These are phyloP conservation scores for Galerina marginata DNA, from an alignment of 768 basidiomycete genomes.

Conservation along the genomic window DNA sequence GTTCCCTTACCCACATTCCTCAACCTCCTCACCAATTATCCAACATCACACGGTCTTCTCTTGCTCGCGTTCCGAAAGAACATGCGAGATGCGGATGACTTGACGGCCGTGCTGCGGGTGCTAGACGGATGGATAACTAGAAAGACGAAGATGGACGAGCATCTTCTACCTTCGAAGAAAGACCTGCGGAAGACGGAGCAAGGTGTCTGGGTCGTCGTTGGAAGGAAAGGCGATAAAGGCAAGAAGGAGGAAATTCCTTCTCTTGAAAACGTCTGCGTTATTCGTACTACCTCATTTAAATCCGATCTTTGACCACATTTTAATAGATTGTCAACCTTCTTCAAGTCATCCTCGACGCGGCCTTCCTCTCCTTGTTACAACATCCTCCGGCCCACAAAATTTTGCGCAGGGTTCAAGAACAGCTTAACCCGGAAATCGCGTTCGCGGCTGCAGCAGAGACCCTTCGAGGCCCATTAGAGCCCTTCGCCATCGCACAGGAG, in stretches of 20 bases:
- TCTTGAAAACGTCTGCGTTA: conserved; percentile 43
- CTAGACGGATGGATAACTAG: conserved; percentile 55
- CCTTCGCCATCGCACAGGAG: conserved; percentile 61
- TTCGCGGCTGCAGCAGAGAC: conserved; percentile 55
- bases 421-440: conserved; percentile 60
- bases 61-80: conserved; percentile 57
- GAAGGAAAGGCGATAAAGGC: conserved; percentile 30
- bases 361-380: conserved; percentile 70
- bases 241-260: conserved; percentile 42
- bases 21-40: conserved; percentile 40
- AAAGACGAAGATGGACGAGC: conserved; percentile 39
- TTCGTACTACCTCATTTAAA: background rate
- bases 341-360: conserved; percentile 72
- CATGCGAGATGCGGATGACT: conserved; percentile 53
- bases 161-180: conserved; percentile 45
- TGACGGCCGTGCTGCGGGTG: conserved; percentile 49
- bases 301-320: background rate
- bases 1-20: conserved; percentile 44
- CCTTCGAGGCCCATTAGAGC: conserved; percentile 66
- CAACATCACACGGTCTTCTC: conserved; percentile 43
- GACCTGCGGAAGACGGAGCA: conserved; percentile 44
- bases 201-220: conserved; percentile 42
- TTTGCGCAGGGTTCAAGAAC: conserved; percentile 53
- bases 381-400: conserved; percentile 62
- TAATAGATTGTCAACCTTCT: conserved; percentile 62